Conservation (phyloP, 1,284 basidiomycete genomes). For the Jaminaea rosea region DNA sequence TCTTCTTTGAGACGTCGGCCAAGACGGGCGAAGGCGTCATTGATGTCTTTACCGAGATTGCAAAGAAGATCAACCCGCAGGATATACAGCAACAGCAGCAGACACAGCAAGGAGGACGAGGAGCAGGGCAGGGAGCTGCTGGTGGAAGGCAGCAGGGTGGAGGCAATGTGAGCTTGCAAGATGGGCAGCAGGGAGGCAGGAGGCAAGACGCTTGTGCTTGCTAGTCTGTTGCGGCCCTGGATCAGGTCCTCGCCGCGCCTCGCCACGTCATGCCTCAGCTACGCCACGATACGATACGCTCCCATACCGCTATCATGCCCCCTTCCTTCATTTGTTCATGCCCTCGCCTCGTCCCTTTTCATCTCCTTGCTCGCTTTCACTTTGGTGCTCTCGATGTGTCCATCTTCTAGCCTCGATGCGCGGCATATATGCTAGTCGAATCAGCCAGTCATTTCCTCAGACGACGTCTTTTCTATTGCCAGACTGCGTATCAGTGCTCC, state of each 20-base stretch:
- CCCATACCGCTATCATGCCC: no score
- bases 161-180: constrained; percentile 22
- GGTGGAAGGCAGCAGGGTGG: constrained; percentile 17
- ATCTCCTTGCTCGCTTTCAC: no score
- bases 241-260: no score
- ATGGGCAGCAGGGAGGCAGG: constrained; percentile 12
- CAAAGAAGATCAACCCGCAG: constrained; percentile 41
- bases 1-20: constrained; percentile 96
- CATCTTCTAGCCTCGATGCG: no score
- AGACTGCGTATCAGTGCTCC: constrained; percentile 18
- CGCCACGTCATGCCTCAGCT: no score
- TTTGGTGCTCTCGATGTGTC: no score
- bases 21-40: constrained; percentile 96
- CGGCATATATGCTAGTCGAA: no score
- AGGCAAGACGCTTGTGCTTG: constrained; percentile 36
- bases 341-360: no score
- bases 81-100: constrained; percentile 18
- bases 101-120: not conserved
- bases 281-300: no score
- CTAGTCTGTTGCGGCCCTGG: no score
- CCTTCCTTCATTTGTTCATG: no score
- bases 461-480: not conserved
- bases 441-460: no score
- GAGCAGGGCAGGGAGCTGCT: constrained; percentile 9
- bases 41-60: constrained; percentile 84